phyloP scores from a whole-genome alignment of 345 rosid genomes.

The Mangifera indica region DNA sequence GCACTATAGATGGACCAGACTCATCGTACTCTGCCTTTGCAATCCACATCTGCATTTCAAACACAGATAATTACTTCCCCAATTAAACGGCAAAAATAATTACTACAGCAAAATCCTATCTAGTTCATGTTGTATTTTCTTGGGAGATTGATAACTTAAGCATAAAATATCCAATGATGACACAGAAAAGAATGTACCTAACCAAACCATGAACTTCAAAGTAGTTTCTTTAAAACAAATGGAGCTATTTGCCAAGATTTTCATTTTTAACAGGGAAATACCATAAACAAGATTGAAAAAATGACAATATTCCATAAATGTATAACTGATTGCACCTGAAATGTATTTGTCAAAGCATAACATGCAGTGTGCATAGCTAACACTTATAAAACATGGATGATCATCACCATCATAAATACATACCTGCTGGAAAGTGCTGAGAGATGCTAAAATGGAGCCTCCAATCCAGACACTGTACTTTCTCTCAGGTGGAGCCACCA shows the following conservation, averaged over 20 bases:
- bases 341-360: too few species aligned
- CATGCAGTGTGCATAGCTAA: too few species aligned
- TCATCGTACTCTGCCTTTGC: slow-evolving; percentile 65
- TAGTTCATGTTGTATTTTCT: not conserved
- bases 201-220: not conserved
- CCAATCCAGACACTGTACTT: slow-evolving; percentile 72
- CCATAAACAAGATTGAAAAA: not conserved
- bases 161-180: not conserved
- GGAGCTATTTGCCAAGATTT: not conserved
- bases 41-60: slow-evolving; percentile 55
- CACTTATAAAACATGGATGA: not conserved
- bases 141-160: not conserved
- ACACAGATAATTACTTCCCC: not conserved
- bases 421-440: slow-evolving; percentile 73
- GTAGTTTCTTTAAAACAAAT: not conserved
- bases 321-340: not conserved
- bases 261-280: not conserved
- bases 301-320: not conserved
- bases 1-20: slow-evolving; percentile 66
- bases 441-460: slow-evolving; percentile 56
- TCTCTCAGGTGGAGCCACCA: slow-evolving; percentile 66
- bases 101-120: not conserved
- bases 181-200: not conserved
- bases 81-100: not conserved
- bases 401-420: slow-evolving; percentile 6